Evolutionary conservation across 306 rosid genomes (phyloP).

Genomic region (Vachellia pachyceras): DNA sequence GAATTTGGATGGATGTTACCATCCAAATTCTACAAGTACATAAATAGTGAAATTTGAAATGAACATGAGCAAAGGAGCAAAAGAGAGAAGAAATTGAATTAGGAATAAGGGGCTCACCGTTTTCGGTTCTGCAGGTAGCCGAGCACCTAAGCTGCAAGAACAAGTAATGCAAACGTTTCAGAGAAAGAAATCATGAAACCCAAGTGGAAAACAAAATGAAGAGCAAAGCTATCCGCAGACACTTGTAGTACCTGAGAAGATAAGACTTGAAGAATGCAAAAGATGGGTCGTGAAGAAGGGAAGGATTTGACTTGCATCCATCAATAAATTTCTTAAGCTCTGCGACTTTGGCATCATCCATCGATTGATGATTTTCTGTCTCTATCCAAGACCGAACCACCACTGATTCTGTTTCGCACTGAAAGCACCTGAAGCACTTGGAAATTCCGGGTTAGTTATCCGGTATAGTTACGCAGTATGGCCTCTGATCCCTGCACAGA

Average conservation of each 20-base stretch:
- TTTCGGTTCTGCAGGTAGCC: slow-evolving; percentile 60
- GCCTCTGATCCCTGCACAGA: neutral
- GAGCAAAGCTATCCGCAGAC: neutral
- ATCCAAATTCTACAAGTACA: neutral
- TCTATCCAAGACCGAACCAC: neutral
- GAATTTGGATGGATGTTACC: too few relatives aligned
- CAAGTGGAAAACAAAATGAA: neutral
- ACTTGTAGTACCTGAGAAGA: slow-evolving; percentile 60
- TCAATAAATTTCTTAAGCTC: slow-evolving; percentile 65
- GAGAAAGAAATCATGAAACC: neutral
- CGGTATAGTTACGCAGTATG: neutral
- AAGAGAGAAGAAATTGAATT: neutral
- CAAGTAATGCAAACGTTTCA: slow-evolving; percentile 14
- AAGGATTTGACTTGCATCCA: slow-evolving; percentile 70
- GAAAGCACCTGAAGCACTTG: neutral
- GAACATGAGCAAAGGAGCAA: neutral
- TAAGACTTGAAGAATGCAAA: slow-evolving; percentile 82
- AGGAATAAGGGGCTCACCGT: slow-evolving; percentile 41
- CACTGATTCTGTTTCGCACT: neutral
- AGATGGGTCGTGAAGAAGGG: slow-evolving; percentile 65
- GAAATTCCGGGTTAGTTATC: neutral
- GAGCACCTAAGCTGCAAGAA: slow-evolving; percentile 72
- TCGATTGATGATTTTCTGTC: slow-evolving; percentile 9
- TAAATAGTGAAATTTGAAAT: neutral
- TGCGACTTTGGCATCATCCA: slow-evolving; percentile 53